These are phyloP conservation scores for Vachellia pachyceras DNA, from an alignment of 306 rosid genomes.

Conservation along the genomic window DNA sequence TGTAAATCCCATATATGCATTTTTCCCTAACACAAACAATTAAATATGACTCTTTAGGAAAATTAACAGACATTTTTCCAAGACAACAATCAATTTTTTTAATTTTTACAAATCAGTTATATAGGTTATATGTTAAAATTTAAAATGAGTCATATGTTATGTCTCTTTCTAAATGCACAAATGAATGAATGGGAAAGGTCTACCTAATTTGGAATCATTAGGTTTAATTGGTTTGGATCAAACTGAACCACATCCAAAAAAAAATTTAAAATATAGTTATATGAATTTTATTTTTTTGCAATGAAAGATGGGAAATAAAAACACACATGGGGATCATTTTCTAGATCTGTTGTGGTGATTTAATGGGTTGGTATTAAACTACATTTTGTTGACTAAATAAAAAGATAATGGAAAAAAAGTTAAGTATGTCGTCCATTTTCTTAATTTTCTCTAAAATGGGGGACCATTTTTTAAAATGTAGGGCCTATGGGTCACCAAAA, in stretches of 20 bases:
- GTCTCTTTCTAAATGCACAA: not conserved
- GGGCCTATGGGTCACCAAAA: not conserved
- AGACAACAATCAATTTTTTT: too few species aligned
- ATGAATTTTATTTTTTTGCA: not conserved
- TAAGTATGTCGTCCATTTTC: not conserved
- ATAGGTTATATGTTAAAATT: too few species aligned
- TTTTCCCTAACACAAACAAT: too few species aligned
- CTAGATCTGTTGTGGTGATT: not conserved
- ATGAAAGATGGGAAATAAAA: not conserved
- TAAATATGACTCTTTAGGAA: too few species aligned
- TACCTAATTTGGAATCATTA: not conserved
- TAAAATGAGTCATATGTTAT: too few species aligned
- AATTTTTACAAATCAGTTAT: too few species aligned
- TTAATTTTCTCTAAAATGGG: not conserved
- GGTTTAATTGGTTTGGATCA: not conserved
- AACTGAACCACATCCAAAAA: not conserved
- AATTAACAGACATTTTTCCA: too few species aligned
- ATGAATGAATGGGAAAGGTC: not conserved
- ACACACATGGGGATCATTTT: not conserved
- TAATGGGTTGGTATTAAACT: not conserved
- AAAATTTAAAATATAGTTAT: not conserved
- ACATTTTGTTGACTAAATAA: constrained; percentile 39
- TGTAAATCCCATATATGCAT: too few species aligned
- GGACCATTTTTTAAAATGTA: not conserved
- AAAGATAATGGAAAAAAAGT: constrained; percentile 18